phyloP scores from a whole-genome alignment of 2,329 filamentous ascomycete species.

The Monosporascus sp. region DNA sequence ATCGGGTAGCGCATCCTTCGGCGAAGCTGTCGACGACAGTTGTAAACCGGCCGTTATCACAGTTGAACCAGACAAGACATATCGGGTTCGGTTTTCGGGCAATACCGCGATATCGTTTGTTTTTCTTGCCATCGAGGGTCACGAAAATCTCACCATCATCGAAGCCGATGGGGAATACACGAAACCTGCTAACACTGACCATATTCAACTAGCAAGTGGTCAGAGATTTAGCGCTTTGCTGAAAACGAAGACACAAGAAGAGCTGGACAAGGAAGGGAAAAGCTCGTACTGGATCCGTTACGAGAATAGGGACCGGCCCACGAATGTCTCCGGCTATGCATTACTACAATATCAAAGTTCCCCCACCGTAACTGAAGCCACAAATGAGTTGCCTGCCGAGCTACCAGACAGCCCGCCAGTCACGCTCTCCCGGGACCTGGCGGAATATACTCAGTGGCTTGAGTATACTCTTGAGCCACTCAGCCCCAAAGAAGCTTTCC shows the following conservation, averaged over 20 bases:
- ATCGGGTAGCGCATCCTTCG: conserved; percentile 35
- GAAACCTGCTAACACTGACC: conserved; percentile 36
- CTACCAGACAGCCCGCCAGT: conserved; percentile 27
- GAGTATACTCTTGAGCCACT: conserved; percentile 41
- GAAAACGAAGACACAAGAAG: conserved; percentile 41
- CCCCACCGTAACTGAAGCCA: neutral
- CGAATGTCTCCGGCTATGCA: conserved; percentile 40
- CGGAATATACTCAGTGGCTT: conserved; percentile 31
- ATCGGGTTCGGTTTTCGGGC: conserved; percentile 57
- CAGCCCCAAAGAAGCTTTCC: conserved; percentile 25
- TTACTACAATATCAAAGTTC: conserved; percentile 37
- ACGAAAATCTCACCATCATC: conserved; percentile 51
- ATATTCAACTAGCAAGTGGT: conserved; percentile 51
- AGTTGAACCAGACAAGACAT: conserved; percentile 55
- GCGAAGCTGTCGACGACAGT: conserved; percentile 25
- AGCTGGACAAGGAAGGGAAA: conserved; percentile 31
- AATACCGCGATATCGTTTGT: conserved; percentile 48
- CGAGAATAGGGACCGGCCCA: conserved; percentile 44
- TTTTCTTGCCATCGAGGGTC: conserved; percentile 50
- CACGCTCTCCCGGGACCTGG: conserved; percentile 17
- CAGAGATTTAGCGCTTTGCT: conserved; percentile 56
- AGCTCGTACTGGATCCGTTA: conserved; percentile 41
- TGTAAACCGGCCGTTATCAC: conserved; percentile 48
- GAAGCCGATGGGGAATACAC: conserved; percentile 55
- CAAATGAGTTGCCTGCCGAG: conserved; percentile 6